Evolutionary conservation across 148 eudicot species (phyloP), one percentile per base, ranked within the genome.

Genomic region (Linanthus parryae): DNA sequence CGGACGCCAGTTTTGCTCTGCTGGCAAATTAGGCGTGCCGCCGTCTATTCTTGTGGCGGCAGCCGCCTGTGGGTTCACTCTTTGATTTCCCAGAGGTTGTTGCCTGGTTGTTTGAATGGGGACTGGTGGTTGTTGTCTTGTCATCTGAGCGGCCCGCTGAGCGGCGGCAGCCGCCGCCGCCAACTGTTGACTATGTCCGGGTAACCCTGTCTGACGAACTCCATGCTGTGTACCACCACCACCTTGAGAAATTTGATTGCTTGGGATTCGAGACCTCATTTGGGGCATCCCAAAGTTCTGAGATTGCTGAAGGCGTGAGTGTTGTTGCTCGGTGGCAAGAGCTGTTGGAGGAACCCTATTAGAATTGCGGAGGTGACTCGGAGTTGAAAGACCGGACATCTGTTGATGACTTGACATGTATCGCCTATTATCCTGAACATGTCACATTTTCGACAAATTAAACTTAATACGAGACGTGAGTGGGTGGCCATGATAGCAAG

Each of bases 1-100:
- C n/a, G 97, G 89, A 54, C 75, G 72, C 97, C 94, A 74, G 23
- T 52, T 73, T 44, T 61, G 70, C 30, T 83, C 88, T 2, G 71
- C 48, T 45, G 73, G 73, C 29, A 59, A n/a, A 53, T 78, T 69
- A 15, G 69, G 65, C 18, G 60, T 25, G 59, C 54, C 57, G 48
- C 76, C 83, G 4, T 65, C 37, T 47, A 76, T 62, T 0, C 70
- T 5, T 71, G 47, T 47, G 65, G 80, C 10, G 17, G 41, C 24
- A 62, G 36, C 15, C 25, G 13, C 43, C 51, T 56, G 61, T 71
- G 0, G 52, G 4, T 60, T 76, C 2, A 50, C 67, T 54, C 70
- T 68, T 53, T 63, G 73, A 22, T 63, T 63, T 38, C 49, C 60
- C 2, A 2, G 75, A 52, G 13, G 73, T 23, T 1, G 59, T 1